These are phyloP conservation scores for Penicillium nucicola DNA, from an alignment of 495 filamentous ascomycete species.

Conservation along the genomic window DNA sequence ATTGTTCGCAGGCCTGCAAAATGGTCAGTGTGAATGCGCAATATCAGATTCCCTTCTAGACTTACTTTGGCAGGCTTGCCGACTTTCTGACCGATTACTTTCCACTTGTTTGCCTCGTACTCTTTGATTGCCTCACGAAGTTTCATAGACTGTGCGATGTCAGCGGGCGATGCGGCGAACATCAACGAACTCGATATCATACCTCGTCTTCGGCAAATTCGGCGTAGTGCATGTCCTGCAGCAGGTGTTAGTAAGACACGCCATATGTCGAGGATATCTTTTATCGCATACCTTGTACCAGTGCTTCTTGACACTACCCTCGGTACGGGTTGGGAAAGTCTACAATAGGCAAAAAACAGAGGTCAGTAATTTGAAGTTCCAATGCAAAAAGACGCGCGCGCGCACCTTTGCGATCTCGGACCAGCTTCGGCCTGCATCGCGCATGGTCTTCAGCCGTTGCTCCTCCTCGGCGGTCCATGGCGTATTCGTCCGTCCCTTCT, in stretches of 20 bases:
- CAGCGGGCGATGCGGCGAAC: conserved; percentile 20
- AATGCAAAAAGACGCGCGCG: background rate
- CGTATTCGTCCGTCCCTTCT: conserved; percentile 94
- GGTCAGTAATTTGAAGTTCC: conserved; percentile 7
- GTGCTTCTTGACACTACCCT: conserved; percentile 98
- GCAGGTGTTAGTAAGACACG: conserved; percentile 22
- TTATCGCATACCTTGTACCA: conserved; percentile 84
- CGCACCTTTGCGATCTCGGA: conserved; percentile 93
- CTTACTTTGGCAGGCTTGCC: conserved; percentile 94
- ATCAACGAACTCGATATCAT: conserved; percentile 27
- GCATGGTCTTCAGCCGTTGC: conserved; percentile 85
- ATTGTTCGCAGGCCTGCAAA: conserved; percentile 88
- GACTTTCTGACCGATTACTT: conserved; percentile 91
- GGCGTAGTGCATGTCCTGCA: conserved; percentile 96
- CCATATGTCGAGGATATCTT: conserved; percentile 3
- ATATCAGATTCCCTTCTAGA: conserved; percentile 5
- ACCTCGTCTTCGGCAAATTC: conserved; percentile 99
- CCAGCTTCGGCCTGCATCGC: conserved; percentile 91
- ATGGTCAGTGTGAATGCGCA: conserved; percentile 6
- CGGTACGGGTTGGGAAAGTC: conserved; percentile 90
- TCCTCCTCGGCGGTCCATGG: conserved; percentile 97
- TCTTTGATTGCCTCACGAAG: conserved; percentile 94
- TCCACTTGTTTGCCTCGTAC: conserved; percentile 98
- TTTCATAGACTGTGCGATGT: conserved; percentile 65
- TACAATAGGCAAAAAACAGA: conserved; percentile 38